phyloP scores from a whole-genome alignment of 177 flowering plant species.

The Vitis hybrid region DNA sequence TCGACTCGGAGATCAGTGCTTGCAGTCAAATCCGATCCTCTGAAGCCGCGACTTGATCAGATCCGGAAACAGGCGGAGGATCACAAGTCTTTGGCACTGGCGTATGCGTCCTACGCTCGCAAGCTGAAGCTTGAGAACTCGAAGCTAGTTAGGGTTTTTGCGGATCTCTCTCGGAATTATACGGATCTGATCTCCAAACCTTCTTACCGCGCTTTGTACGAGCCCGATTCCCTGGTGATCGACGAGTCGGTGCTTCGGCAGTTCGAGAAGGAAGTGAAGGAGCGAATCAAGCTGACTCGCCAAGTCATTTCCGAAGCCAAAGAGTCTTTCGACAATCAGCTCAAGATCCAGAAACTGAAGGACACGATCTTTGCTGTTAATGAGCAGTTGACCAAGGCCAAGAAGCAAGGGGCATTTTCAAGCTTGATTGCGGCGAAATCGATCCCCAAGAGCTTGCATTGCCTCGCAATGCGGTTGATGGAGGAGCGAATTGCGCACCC shows the following conservation, averaged over 20 bases:
- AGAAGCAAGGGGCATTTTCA: constrained; percentile 45
- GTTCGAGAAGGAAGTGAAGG: constrained; percentile 51
- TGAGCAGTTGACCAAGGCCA: constrained; percentile 39
- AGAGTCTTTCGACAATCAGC: constrained; percentile 44
- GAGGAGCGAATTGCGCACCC: constrained; percentile 42
- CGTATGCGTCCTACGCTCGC: constrained; percentile 58
- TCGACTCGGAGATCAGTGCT: constrained; percentile 37
- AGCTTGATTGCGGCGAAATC: constrained; percentile 47
- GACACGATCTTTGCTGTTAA: constrained; percentile 41
- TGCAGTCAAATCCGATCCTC: constrained; percentile 58
- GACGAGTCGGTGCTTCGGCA: constrained; percentile 35
- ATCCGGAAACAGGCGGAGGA: constrained; percentile 66
- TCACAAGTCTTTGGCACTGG: constrained; percentile 41
- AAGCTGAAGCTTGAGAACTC: constrained; percentile 65
- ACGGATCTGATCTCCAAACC: constrained; percentile 43
- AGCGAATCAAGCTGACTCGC: constrained; percentile 41
- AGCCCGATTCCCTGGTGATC: constrained; percentile 21
- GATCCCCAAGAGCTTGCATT: constrained; percentile 39
- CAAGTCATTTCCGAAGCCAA: constrained; percentile 37
- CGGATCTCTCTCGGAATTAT: constrained; percentile 48
- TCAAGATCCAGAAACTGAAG: constrained; percentile 45
- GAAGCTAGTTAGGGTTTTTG: constrained; percentile 51
- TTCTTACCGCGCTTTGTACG: constrained; percentile 27
- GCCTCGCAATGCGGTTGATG: constrained; percentile 40
- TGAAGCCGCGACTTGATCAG: constrained; percentile 56